Evolutionary conservation across 495 filamentous ascomycete species (phyloP).

Genomic region (Hapsidospora chrysogenum): DNA sequence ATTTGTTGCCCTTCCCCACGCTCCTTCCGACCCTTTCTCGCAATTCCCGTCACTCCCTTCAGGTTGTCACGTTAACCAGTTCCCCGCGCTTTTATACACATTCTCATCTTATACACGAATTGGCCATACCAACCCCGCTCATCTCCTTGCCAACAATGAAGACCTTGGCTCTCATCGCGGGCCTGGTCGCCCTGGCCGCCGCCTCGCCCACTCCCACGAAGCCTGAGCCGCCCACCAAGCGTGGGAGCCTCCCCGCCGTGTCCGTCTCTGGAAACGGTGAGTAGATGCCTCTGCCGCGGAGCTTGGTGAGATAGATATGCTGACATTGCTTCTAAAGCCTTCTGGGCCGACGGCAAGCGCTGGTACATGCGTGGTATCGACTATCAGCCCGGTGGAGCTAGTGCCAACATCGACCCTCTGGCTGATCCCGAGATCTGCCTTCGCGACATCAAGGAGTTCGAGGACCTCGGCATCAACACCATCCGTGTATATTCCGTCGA

Average conservation of each 20-base stretch:
- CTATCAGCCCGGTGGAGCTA: conserved; percentile 87
- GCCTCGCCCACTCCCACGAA: conserved; percentile 39
- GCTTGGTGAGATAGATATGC: not conserved
- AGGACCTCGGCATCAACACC: conserved; percentile 76
- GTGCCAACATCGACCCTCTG: conserved; percentile 61
- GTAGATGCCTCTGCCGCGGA: not conserved
- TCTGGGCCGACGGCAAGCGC: conserved; percentile 66
- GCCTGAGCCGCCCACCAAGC: conserved; percentile 39
- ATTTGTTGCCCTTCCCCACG: too few species aligned
- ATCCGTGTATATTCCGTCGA: conserved; percentile 88
- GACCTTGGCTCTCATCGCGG: conserved; percentile 26
- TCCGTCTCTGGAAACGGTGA: conserved; percentile 31
- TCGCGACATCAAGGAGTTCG: conserved; percentile 73
- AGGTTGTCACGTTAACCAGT: not conserved
- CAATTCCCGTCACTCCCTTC: not conserved
- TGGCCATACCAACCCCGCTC: not conserved
- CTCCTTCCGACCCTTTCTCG: not conserved
- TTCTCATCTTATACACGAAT: not conserved
- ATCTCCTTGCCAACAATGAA: conserved; percentile 25
- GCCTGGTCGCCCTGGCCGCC: conserved; percentile 37
- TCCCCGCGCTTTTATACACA: not conserved
- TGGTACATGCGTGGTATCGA: conserved; percentile 94
- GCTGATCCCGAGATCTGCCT: conserved; percentile 52
- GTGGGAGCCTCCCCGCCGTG: conserved; percentile 21
- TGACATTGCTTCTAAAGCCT: conserved; percentile 36